Evolutionary conservation across 2,329 filamentous ascomycete genomes (phyloP).

Genomic region (Colletotrichum sp.): DNA sequence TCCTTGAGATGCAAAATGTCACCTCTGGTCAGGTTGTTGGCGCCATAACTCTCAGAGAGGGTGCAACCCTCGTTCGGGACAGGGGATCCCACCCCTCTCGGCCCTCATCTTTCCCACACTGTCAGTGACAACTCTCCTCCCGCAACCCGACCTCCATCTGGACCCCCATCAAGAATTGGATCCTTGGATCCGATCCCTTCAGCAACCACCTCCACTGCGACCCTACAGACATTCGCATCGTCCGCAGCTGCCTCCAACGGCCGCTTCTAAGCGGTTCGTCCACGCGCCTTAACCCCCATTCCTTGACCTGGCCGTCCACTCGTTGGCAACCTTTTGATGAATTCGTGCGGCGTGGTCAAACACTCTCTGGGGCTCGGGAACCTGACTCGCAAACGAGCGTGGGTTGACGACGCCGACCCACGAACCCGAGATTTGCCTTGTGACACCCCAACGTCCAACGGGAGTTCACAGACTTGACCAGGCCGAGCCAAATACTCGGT

Average conservation of each 20-base stretch:
- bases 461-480: not conserved
- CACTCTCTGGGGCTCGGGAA: not conserved
- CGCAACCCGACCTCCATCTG: slow-evolving; percentile 3
- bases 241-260: not conserved
- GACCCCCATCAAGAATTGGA: slow-evolving; percentile 2
- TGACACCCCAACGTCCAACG: slow-evolving; percentile 7
- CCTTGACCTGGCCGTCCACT: not conserved
- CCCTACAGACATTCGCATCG: not conserved
- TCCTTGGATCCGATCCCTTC: slow-evolving; percentile 16
- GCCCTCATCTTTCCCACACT: not conserved
- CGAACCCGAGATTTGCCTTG: not conserved
- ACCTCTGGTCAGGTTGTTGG: not conserved
- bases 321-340: not conserved
- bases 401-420: not conserved
- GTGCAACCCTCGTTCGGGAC: not conserved
- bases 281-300: not conserved
- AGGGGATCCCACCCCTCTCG: not conserved
- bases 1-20: not conserved
- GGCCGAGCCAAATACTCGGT: slow-evolving; percentile 13
- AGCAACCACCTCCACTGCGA: slow-evolving; percentile 13
- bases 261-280: not conserved
- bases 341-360: not conserved
- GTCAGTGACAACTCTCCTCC: not conserved
- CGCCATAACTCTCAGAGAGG: not conserved
- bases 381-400: slow-evolving; percentile 11